phyloP scores from a whole-genome alignment of 2,329 filamentous ascomycete genomes.

The Trichoderma atroviride region DNA sequence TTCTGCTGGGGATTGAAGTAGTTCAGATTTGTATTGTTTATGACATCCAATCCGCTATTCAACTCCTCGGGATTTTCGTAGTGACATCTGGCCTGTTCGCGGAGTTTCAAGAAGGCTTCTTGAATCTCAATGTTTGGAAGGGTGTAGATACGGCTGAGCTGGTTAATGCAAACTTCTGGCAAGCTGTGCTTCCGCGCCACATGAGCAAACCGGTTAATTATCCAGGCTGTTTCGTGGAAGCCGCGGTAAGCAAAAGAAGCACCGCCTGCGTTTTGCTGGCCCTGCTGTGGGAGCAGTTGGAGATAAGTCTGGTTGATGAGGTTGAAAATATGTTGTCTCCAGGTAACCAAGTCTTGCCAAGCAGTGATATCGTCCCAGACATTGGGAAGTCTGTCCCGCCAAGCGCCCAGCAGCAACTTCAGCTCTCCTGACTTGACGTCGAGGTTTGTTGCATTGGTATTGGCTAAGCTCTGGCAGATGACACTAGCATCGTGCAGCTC shows the following conservation, averaged over 20 bases:
- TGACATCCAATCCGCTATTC: constrained; percentile 91
- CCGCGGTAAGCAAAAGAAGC: constrained; percentile 90
- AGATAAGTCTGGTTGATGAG: constrained; percentile 96
- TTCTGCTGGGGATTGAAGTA: constrained; percentile 97
- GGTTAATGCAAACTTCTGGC: constrained; percentile 94
- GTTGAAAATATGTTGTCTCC: constrained; percentile 98
- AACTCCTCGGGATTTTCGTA: constrained; percentile 95
- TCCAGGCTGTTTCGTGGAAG: constrained; percentile 99
- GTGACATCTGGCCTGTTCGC: constrained; percentile 98
- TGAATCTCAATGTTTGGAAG: constrained; percentile 99
- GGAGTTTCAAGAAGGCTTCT: constrained; percentile 94
- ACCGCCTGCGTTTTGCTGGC: constrained; percentile 75
- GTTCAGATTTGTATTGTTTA: constrained; percentile 99
- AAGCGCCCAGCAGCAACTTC: constrained; percentile 88
- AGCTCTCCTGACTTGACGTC: constrained; percentile 95
- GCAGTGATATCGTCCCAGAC: constrained; percentile 99
- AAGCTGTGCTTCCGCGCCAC: constrained; percentile 96
- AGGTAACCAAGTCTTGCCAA: constrained; percentile 99
- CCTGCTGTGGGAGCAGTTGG: constrained; percentile 75
- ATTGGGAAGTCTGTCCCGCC: constrained; percentile 93
- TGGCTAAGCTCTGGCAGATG: constrained; percentile 87
- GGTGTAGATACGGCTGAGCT: constrained; percentile 97
- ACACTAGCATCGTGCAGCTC: constrained; percentile 97
- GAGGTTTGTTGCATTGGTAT: constrained; percentile 81
- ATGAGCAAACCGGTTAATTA: constrained; percentile 98